phyloP scores from a whole-genome alignment of 441 rosid genomes.

The Populus hybrid region DNA sequence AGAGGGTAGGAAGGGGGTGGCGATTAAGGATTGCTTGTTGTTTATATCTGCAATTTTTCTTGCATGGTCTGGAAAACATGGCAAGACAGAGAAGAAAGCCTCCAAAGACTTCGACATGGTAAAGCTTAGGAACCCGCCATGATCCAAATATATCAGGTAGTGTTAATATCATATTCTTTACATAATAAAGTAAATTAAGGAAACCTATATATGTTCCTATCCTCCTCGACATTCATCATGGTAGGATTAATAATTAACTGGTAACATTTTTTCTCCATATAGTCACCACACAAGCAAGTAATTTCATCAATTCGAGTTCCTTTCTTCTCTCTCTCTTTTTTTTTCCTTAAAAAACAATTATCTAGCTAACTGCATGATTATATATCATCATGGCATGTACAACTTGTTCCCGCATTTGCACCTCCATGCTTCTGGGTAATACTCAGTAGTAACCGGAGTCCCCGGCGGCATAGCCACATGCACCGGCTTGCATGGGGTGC shows the following conservation, averaged over 20 bases:
- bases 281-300: background rate
- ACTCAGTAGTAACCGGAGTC: slow-evolving; percentile 69
- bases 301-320: background rate
- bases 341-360: no score
- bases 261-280: background rate
- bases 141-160: background rate
- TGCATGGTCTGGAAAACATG: slow-evolving; percentile 43
- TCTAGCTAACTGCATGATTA: background rate
- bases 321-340: no score
- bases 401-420: slow-evolving; percentile 91
- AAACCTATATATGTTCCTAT: background rate
- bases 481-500: slow-evolving; percentile 83
- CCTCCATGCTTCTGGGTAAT: slow-evolving; percentile 95
- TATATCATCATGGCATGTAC: slow-evolving; percentile 66
- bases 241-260: background rate
- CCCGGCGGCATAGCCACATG: slow-evolving; percentile 85
- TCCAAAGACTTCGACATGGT: slow-evolving; percentile 55
- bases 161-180: background rate
- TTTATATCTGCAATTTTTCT: background rate
- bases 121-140: slow-evolving; percentile 51
- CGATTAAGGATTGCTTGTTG: background rate
- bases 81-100: slow-evolving; percentile 46
- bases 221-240: background rate
- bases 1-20: no score
- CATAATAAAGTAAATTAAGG: background rate